Conservation (phyloP, 345 rosid species). For the Hibiscus trionum region DNA sequence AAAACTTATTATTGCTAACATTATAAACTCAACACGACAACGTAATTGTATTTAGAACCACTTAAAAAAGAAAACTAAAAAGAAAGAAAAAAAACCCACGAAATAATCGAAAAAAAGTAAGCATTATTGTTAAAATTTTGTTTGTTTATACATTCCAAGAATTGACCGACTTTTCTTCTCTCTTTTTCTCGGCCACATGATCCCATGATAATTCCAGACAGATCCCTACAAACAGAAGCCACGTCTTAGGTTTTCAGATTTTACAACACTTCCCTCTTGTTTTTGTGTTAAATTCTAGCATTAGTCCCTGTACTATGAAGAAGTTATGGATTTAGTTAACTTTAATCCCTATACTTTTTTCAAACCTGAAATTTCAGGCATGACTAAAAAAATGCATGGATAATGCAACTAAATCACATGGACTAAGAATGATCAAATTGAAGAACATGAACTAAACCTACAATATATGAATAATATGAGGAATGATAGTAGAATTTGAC, state of each 20-base stretch:
- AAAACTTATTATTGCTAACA: no score
- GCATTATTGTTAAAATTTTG: background rate
- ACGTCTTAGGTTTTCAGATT: background rate
- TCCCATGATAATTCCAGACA: background rate
- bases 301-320: no score
- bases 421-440: background rate
- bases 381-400: no score
- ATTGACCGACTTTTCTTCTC: background rate
- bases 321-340: no score
- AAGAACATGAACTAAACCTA: no score
- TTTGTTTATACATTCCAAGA: background rate
- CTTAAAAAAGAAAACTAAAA: background rate
- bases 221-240: background rate
- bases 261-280: background rate
- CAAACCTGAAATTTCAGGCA: no score
- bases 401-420: no score
- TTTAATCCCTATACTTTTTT: background rate
- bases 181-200: background rate
- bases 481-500: no score
- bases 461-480: no score
- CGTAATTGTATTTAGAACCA: background rate
- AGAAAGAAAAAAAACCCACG: no score
- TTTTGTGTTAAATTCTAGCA: no score
- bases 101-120: background rate
- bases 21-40: background rate